Base-by-base conservation (phyloP, 352 stramenopile genomes). In the Pythium rishiriense region DNA sequence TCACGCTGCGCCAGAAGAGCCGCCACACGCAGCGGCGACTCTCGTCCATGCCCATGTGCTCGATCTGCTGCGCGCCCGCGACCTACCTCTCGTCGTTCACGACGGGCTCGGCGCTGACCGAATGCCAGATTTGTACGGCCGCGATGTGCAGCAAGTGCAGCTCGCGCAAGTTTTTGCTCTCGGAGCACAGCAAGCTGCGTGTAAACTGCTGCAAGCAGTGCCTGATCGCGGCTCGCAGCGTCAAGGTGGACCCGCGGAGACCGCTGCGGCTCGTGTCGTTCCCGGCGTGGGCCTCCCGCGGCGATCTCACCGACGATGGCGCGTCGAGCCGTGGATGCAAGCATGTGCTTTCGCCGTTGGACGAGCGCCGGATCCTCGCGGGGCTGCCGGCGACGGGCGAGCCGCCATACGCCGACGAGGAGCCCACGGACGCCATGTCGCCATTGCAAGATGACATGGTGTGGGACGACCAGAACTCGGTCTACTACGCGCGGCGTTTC, bases 161-260 rank as follows among this genome's bases (percentile, higher is more conserved):
- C 29, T 53, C 80, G 7, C 81, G 78, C 43, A 75, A 71, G 9
- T 56, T 48, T 15, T 26, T 85, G 12, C 60, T 88, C n/a, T 63
- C 73, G 26, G 52, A 62, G 3, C 55, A 62, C 8, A 65, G 64
- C 26, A 66, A 77, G 3, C 58, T 84, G n/a, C 15, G 52, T 0
- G 68, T 85, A 7, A 59, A 61, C 11, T 88, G 79, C 61, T 88
- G 79, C 52, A 88, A 83, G 54, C 68, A 61, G 31, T 88, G 76
- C 66, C 46, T 83, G 7, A 57, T 84, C 11, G 66, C 72, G 51
- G 64, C 72, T 8, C 78, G 78, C 22, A 62, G 65, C 19, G 31
- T 84, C 2, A 21, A 10, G 0, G 68, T 87, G 24, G 64, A 85
- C 24, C 74, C 74, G 17, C 63, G 67, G 17, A 61, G 74, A 1